Conservation (phyloP, 768 basidiomycete genomes). For the Boletus edulis region DNA sequence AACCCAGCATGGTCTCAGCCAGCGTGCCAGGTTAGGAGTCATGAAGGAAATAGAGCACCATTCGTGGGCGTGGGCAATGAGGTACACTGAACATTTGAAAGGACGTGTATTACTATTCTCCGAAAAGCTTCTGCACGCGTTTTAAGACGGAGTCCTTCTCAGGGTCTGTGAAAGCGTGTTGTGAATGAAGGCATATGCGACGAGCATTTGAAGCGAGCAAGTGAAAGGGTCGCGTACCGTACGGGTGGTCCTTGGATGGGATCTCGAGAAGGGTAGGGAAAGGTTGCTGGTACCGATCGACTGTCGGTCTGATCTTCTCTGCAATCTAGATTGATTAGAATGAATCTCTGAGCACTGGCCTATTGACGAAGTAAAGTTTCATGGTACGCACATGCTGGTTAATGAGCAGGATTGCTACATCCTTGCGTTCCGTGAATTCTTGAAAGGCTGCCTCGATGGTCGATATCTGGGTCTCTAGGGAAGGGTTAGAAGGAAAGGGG, state of each 20-base stretch:
- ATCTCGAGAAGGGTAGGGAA: slow-evolving; percentile 98
- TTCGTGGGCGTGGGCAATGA: slow-evolving; percentile 9
- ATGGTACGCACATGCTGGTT: slow-evolving; percentile 86
- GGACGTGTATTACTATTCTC: slow-evolving; percentile 56
- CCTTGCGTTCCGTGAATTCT: slow-evolving; percentile 91
- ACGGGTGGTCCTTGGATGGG: slow-evolving; percentile 97
- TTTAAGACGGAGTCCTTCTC: slow-evolving; percentile 94
- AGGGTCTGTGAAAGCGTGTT: slow-evolving; percentile 60
- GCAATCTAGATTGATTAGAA: slow-evolving; percentile 62
- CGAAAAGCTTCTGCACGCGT: slow-evolving; percentile 94
- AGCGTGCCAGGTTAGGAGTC: slow-evolving; percentile 6
- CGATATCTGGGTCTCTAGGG: slow-evolving; percentile 83
- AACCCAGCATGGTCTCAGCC: slow-evolving; percentile 22
- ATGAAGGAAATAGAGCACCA: slow-evolving; percentile 9
- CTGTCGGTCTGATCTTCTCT: slow-evolving; percentile 92
- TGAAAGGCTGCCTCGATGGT: slow-evolving; percentile 91
- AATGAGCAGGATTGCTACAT: slow-evolving; percentile 94
- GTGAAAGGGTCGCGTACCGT: slow-evolving; percentile 57
- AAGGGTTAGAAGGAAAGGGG: slow-evolving; percentile 10
- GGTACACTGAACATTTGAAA: slow-evolving; percentile 11
- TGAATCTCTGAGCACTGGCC: slow-evolving; percentile 9
- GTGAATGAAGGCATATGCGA: slow-evolving; percentile 11
- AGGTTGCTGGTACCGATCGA: slow-evolving; percentile 93
- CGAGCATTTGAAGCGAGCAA: background rate
- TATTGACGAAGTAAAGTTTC: background rate